Percentiles rank a stretch among this genome's conserved stretches.
phyloP scores from a whole-genome alignment of 495 filamentous ascomycete genomes.

The Tuber borchii region DNA sequence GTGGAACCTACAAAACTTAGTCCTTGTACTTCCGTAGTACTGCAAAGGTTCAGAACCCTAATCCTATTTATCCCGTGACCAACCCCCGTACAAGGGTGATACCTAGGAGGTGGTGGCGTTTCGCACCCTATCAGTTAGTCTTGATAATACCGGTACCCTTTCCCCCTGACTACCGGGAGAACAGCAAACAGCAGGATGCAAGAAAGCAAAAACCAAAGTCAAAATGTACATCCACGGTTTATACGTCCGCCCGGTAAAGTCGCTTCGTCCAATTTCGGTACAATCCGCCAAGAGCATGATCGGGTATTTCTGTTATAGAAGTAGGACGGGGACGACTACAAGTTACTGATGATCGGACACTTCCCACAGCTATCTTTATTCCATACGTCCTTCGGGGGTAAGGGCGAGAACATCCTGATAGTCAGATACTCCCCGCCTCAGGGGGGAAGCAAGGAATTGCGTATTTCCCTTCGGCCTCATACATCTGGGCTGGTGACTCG shows the following conservation, averaged over 20 bases:
- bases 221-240: slow-evolving; percentile 44
- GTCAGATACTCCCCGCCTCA: slow-evolving; percentile 13
- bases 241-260: slow-evolving; percentile 86
- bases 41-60: no score
- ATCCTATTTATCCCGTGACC: no score
- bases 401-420: not conserved
- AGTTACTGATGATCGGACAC: slow-evolving; percentile 36
- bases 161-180: no score
- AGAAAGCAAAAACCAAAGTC: not conserved
- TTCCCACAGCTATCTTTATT: slow-evolving; percentile 33
- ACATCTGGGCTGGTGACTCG: slow-evolving; percentile 5
- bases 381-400: not conserved
- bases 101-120: no score
- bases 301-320: slow-evolving; percentile 72
- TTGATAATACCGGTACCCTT: no score
- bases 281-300: slow-evolving; percentile 56
- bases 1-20: no score
- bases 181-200: no score
- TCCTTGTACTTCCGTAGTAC: no score
- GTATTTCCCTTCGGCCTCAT: slow-evolving; percentile 19
- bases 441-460: slow-evolving; percentile 1
- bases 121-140: no score
- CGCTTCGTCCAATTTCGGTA: slow-evolving; percentile 60
- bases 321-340: slow-evolving; percentile 34
- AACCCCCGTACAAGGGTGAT: no score